phyloP scores from a whole-genome alignment of 2,329 filamentous ascomycete genomes.

The Thelonectria blattea region DNA sequence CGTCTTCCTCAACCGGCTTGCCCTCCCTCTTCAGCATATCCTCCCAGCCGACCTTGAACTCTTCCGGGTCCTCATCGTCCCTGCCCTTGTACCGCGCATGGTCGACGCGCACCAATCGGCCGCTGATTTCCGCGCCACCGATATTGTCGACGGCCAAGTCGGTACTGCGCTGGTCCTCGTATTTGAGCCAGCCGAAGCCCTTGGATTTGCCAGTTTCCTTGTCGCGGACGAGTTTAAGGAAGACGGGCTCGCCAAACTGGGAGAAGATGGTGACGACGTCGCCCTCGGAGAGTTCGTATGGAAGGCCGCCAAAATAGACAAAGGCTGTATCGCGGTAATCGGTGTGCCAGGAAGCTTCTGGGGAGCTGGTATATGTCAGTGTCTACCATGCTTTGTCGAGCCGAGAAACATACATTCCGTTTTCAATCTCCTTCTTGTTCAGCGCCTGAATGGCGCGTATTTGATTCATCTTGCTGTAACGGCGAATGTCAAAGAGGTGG shows the following conservation, averaged over 20 bases:
- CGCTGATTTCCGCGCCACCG: slow-evolving; percentile 82
- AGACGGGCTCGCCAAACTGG: slow-evolving; percentile 93
- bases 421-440: slow-evolving; percentile 93
- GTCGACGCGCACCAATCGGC: slow-evolving; percentile 83
- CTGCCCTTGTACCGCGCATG: slow-evolving; percentile 90
- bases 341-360: slow-evolving; percentile 92
- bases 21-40: slow-evolving; percentile 63
- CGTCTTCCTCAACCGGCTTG: slow-evolving; percentile 50
- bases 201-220: slow-evolving; percentile 95
- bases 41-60: slow-evolving; percentile 64
- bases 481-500: background rate
- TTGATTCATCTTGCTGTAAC: slow-evolving; percentile 77
- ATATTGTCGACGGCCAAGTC: slow-evolving; percentile 97
- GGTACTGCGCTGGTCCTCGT: slow-evolving; percentile 95
- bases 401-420: slow-evolving; percentile 68
- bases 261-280: slow-evolving; percentile 97
- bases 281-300: slow-evolving; percentile 91
- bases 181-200: slow-evolving; percentile 96
- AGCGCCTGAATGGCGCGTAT: slow-evolving; percentile 91
- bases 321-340: slow-evolving; percentile 98
- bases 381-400: slow-evolving; percentile 9
- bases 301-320: slow-evolving; percentile 92
- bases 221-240: slow-evolving; percentile 90
- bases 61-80: slow-evolving; percentile 74
- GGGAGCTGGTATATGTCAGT: slow-evolving; percentile 60